Conservation (phyloP, 371 early-diverging fungal genomes). For the Catenaria anguillulae region DNA sequence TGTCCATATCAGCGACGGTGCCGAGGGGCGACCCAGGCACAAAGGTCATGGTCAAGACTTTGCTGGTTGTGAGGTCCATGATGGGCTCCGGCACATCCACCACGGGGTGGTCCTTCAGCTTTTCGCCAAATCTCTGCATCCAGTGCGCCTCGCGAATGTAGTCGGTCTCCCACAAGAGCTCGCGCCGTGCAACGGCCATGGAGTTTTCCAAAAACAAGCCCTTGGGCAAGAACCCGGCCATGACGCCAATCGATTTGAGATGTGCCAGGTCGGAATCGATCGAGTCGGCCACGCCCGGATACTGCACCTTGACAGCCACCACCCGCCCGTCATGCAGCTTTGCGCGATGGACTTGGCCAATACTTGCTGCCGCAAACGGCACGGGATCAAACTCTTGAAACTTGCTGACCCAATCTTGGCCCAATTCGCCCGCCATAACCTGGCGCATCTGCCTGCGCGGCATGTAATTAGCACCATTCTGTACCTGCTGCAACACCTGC, state of each 20-base stretch:
- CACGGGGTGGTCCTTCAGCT: conserved; percentile 40
- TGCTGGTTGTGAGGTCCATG: conserved; percentile 45
- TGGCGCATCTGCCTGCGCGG: conserved; percentile 65
- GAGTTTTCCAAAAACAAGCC: conserved; percentile 94
- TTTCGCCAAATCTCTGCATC: conserved; percentile 44
- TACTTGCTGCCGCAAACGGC: conserved; percentile 90
- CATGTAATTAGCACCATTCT: conserved; percentile 92
- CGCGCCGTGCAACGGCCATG: conserved; percentile 70
- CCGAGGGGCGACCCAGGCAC: conserved; percentile 61
- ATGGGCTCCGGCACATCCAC: conserved; percentile 65
- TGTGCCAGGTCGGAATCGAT: conserved; percentile 81
- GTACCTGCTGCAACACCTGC: conserved; percentile 65
- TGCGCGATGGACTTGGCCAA: conserved; percentile 87
- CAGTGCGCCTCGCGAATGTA: conserved; percentile 75
- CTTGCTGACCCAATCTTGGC: conserved; percentile 53
- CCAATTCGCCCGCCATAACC: conserved; percentile 57
- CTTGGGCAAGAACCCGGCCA: conserved; percentile 70
- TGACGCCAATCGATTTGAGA: conserved; percentile 56
- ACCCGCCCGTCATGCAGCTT: conserved; percentile 16
- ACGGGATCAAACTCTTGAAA: conserved; percentile 52
- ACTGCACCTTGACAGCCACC: conserved; percentile 91
- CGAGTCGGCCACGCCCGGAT: conserved; percentile 79
- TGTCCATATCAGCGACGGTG: conserved; percentile 39
- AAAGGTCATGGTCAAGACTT: conserved; percentile 67
- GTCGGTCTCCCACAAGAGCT: conserved; percentile 90